Conservation (phyloP, 2,329 filamentous ascomycete species). For the Ceratocystis lukuohia region DNA sequence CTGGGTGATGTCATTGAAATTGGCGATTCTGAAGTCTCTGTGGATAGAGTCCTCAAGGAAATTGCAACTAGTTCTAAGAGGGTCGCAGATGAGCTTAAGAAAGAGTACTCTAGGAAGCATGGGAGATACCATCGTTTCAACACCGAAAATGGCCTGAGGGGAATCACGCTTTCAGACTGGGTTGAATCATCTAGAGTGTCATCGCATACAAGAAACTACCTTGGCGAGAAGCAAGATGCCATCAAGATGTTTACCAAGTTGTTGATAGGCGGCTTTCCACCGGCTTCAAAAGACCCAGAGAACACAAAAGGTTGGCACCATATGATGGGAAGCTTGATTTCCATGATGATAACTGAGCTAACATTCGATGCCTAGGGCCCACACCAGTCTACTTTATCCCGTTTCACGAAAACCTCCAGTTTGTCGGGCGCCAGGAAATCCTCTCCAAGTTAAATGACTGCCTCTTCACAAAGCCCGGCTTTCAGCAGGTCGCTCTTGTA, state of each 20-base stretch:
- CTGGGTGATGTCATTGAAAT: conserved; percentile 21
- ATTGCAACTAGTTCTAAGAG: neutral
- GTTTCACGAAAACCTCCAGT: neutral
- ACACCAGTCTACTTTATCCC: neutral
- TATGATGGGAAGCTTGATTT: too few species aligned
- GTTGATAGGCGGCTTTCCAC: neutral
- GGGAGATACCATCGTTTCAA: conserved; percentile 24
- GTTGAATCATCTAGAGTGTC: conserved; percentile 22
- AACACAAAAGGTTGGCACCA: too few species aligned
- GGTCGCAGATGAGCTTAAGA: conserved; percentile 3
- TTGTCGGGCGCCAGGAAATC: neutral
- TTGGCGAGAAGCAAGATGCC: conserved; percentile 12
- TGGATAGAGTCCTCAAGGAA: neutral
- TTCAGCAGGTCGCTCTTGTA: neutral
- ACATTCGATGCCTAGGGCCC: neutral
- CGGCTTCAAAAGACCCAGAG: neutral
- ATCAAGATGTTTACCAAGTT: neutral
- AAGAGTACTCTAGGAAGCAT: conserved; percentile 19
- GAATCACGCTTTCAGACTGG: conserved; percentile 22
- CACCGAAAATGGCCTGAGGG: conserved; percentile 23
- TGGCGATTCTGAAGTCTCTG: conserved; percentile 3
- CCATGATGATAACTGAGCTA: neutral
- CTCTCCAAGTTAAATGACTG: neutral
- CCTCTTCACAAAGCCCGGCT: neutral
- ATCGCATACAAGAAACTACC: conserved; percentile 22